Percentiles rank a stretch among this genome's conserved stretches.
phyloP scores from a whole-genome alignment of 257 asterid species.

The Solanum ossicruentum region DNA sequence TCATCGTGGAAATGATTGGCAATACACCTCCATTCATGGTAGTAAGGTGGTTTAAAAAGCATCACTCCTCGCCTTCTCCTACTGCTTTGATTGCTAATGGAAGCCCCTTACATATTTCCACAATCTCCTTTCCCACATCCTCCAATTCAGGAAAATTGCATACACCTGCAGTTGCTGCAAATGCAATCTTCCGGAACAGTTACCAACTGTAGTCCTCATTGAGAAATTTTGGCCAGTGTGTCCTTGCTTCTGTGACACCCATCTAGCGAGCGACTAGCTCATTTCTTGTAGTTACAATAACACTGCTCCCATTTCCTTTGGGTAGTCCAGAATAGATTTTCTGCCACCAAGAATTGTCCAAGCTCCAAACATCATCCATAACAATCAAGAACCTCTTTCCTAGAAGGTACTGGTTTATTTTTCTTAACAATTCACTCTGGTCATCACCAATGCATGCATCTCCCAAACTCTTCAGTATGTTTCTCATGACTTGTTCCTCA shows the following conservation, averaged over 20 bases:
- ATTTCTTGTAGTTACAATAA: conserved; percentile 21
- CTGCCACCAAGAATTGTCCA: conserved; percentile 16
- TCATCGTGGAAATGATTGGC: conserved; percentile 17
- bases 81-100: conserved; percentile 26
- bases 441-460: conserved; percentile 21
- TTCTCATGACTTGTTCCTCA: conserved; percentile 23
- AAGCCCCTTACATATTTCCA: conserved; percentile 19
- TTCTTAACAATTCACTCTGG: conserved; percentile 15
- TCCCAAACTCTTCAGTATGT: conserved; percentile 22
- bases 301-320: conserved; percentile 21
- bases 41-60: conserved; percentile 17
- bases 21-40: conserved; percentile 19
- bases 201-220: conserved; percentile 16
- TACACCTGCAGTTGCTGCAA: conserved; percentile 18
- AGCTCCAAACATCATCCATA: conserved; percentile 23
- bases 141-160: conserved; percentile 7
- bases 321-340: conserved; percentile 11
- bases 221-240: conserved; percentile 21
- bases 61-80: conserved; percentile 9
- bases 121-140: conserved; percentile 19
- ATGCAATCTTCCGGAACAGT: conserved; percentile 18
- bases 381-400: conserved; percentile 21
- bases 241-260: conserved; percentile 17
- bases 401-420: conserved; percentile 17
- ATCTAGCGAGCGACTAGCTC: conserved; percentile 17